Percentiles rank a stretch among this genome's conserved stretches.
phyloP scores from a whole-genome alignment of 164 flowering plant genomes.

The Stephania yunnanensis region DNA sequence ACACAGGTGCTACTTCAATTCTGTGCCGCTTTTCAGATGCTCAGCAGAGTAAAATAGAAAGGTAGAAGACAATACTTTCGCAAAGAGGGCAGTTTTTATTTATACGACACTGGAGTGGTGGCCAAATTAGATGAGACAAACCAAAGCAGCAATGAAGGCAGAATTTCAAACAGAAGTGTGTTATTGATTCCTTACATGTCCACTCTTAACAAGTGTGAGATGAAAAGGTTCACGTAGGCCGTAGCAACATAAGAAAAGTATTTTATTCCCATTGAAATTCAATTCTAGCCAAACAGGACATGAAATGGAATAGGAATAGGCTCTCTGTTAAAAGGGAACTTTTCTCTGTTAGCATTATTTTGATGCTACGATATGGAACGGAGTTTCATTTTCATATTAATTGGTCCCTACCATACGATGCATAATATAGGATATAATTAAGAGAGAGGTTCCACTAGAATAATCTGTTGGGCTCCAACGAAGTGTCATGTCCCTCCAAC shows the following conservation, averaged over 20 bases:
- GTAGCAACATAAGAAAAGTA: no score
- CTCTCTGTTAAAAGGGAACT: no score
- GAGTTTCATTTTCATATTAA: no score
- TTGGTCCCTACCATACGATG: no score
- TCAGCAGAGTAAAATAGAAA: no score
- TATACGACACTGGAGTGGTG: neutral
- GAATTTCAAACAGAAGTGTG: neutral
- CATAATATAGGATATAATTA: no score
- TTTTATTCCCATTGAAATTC: neutral
- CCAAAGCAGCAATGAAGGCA: neutral
- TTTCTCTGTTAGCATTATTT: neutral
- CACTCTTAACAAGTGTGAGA: neutral
- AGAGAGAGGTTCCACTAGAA: no score
- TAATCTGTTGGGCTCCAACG: no score
- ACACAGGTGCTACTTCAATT: neutral
- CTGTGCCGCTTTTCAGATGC: neutral
- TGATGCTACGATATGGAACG: no score
- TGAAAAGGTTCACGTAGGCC: no score
- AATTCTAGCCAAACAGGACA: neutral
- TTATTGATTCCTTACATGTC: neutral
- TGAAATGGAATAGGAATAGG: neutral
- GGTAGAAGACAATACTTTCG: no score
- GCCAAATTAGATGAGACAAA: slow-evolving; percentile 2
- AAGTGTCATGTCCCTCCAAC: neutral
- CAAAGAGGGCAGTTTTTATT: neutral